Percentiles rank a stretch among this genome's conserved stretches.
Evolutionary conservation across 108 stramenopile genomes (phyloP).

Genomic region (Conticribra guillardii): DNA sequence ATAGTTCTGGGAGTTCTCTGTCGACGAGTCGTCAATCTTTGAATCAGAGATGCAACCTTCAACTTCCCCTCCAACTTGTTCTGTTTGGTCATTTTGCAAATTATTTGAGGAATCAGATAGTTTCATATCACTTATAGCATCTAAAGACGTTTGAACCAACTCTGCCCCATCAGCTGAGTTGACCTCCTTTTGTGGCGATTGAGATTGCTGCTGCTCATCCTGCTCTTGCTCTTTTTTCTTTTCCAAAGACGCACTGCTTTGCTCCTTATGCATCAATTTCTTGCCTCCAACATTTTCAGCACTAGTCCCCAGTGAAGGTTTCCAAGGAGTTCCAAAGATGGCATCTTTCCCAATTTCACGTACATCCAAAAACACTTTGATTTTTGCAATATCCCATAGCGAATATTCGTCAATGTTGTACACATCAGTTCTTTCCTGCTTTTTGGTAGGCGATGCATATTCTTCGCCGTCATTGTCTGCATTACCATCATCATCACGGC

Average conservation of each 20-base stretch:
- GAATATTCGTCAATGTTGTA: constrained; percentile 37
- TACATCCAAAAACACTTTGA: constrained; percentile 39
- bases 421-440: constrained; percentile 19
- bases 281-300: not conserved
- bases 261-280: not conserved
- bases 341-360: constrained; percentile 39
- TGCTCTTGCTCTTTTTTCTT: too few species aligned
- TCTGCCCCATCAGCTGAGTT: too few species aligned
- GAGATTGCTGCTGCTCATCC: too few species aligned
- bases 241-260: not conserved
- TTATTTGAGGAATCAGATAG: too few species aligned
- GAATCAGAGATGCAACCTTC: too few species aligned
- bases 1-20: too few species aligned
- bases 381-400: constrained; percentile 30
- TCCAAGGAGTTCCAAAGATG: constrained; percentile 38
- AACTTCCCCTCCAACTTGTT: too few species aligned
- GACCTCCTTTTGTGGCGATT: too few species aligned
- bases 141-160: too few species aligned
- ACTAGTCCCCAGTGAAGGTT: constrained; percentile 6
- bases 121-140: too few species aligned
- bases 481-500: not conserved
- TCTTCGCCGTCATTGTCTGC: not conserved
- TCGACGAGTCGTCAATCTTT: too few species aligned
- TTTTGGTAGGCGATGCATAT: not conserved
- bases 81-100: too few species aligned